Conservation (phyloP, 2,329 filamentous ascomycete species). For the Fusarium bactridioides region DNA sequence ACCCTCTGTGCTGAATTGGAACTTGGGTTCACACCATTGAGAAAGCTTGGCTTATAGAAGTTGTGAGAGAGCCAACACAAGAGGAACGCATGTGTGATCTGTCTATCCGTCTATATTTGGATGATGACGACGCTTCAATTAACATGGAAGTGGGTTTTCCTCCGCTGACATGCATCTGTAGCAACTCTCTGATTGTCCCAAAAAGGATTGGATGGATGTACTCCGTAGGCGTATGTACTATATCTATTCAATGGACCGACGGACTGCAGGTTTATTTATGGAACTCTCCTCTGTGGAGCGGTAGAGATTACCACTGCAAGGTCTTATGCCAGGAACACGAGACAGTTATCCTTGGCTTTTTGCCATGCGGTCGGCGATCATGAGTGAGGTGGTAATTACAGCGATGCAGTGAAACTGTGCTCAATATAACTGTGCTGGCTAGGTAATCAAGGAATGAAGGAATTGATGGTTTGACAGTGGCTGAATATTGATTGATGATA, state of each 20-base stretch:
- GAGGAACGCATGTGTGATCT: neutral
- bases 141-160: constrained; percentile 5
- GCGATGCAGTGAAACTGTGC: constrained; percentile 2
- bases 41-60: neutral
- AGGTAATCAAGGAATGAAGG: neutral
- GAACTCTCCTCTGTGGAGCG: constrained; percentile 24
- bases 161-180: constrained; percentile 11
- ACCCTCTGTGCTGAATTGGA: neutral
- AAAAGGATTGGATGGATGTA: neutral
- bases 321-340: constrained; percentile 16
- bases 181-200: neutral
- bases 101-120: neutral
- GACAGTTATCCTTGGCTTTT: neutral
- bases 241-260: constrained; percentile 1
- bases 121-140: constrained; percentile 22
- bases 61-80: neutral
- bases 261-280: constrained; percentile 29
- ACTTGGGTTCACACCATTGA: constrained; percentile 4
- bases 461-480: constrained; percentile 3
- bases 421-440: neutral
- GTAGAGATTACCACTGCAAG: constrained; percentile 26
- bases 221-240: neutral
- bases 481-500: constrained; percentile 5
- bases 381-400: neutral
- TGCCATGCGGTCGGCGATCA: neutral